Evolutionary conservation across 139 green algal species (phyloP).

Genomic region (Ettlia oleoabundans): DNA sequence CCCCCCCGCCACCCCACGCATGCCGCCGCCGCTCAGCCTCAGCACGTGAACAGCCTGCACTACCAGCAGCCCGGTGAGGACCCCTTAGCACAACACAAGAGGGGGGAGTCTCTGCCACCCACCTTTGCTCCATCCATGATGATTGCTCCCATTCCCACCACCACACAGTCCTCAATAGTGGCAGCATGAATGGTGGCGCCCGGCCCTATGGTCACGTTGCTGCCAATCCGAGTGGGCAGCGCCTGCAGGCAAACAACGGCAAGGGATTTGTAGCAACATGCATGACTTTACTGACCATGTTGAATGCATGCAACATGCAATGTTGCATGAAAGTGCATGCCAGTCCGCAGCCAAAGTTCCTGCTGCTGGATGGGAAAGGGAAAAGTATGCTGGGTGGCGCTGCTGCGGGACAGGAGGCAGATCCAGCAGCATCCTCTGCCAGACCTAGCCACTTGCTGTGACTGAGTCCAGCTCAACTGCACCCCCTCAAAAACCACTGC

Average conservation of each 20-base stretch:
- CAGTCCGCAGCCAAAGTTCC: too few species aligned
- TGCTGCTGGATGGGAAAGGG: too few species aligned
- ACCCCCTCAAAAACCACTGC: too few species aligned
- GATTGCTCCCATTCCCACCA: conserved; percentile 93
- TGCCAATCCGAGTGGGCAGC: conserved; percentile 79
- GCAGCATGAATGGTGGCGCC: conserved; percentile 86
- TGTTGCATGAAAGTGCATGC: too few species aligned
- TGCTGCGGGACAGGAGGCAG: too few species aligned
- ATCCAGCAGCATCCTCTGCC: too few species aligned
- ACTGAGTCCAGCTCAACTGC: too few species aligned
- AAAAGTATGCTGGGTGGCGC: too few species aligned
- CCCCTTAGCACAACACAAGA: not conserved
- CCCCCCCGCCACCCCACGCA: too few species aligned
- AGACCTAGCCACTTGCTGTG: too few species aligned
- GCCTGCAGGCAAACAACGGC: conserved; percentile 11
- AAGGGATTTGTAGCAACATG: not conserved
- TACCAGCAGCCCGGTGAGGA: not conserved
- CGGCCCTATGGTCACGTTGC: conserved; percentile 75
- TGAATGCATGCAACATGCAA: not conserved
- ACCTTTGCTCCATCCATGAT: conserved; percentile 86
- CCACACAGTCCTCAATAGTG: conserved; percentile 81
- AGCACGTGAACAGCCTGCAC: too few species aligned
- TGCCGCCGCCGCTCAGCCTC: not conserved
- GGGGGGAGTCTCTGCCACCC: conserved; percentile 1
- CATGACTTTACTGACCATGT: not conserved